Evolutionary conservation across 441 rosid genomes (phyloP).

Genomic region (Eutrema salsugineum): DNA sequence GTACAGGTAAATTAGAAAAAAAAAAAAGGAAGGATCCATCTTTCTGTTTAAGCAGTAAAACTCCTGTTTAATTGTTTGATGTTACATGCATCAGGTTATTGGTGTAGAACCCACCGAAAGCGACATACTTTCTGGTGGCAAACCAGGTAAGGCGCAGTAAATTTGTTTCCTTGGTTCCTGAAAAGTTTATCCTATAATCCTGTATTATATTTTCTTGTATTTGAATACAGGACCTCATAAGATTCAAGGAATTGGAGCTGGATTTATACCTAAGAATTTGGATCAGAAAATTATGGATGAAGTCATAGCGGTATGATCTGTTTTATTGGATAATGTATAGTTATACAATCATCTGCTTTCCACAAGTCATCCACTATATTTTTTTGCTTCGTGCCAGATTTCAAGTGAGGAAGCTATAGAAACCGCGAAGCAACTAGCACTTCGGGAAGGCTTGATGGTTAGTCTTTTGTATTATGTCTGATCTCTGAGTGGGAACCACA

Average conservation of each 20-base stretch:
- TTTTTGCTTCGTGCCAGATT: slow-evolving; percentile 38
- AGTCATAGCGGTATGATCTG: slow-evolving; percentile 60
- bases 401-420: slow-evolving; percentile 87
- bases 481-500: background rate
- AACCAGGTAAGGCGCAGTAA: slow-evolving; percentile 63
- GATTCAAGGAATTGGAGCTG: slow-evolving; percentile 99
- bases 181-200: background rate
- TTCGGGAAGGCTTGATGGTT: slow-evolving; percentile 91
- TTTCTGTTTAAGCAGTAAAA: background rate
- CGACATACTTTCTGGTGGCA: slow-evolving; percentile 92
- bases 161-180: background rate
- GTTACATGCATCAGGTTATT: slow-evolving; percentile 56
- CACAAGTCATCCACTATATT: background rate
- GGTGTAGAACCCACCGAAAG: slow-evolving; percentile 91
- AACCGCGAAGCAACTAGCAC: slow-evolving; percentile 71
- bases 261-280: slow-evolving; percentile 85
- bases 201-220: background rate
- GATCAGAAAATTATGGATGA: slow-evolving; percentile 77
- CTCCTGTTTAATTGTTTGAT: slow-evolving; percentile 5
- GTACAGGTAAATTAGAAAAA: slow-evolving; percentile 10
- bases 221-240: slow-evolving; percentile 85
- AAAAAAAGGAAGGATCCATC: background rate
- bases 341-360: background rate
- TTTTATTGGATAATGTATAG: background rate
- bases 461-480: slow-evolving; percentile 10